phyloP scores from a whole-genome alignment of 2,329 filamentous ascomycete species.

The Emericellopsis cladophorae region DNA sequence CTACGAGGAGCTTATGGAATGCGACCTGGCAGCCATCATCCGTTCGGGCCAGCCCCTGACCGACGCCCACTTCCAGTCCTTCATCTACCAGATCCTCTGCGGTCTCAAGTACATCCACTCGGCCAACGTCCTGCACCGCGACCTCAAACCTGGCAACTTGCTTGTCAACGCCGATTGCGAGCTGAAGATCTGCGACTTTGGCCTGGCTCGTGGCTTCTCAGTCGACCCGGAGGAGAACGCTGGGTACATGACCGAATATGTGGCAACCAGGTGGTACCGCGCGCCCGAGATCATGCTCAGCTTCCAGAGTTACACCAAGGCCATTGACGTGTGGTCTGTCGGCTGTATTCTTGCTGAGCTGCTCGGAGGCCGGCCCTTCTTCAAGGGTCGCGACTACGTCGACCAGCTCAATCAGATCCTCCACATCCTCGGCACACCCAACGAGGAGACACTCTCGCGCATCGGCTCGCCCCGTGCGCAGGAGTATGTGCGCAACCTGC shows the following conservation, averaged over 20 bases:
- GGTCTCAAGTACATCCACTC: constrained; percentile 99
- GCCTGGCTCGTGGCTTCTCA: constrained; percentile 89
- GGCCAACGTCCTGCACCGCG: constrained; percentile 91
- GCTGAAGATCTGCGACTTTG: constrained; percentile 98
- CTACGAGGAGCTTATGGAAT: constrained; percentile 99
- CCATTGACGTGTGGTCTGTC: constrained; percentile 98
- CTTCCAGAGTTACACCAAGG: constrained; percentile 99
- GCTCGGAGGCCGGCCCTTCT: constrained; percentile 91
- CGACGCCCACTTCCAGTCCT: constrained; percentile 98
- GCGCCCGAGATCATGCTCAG: constrained; percentile 98
- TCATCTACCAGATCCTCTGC: constrained; percentile 99
- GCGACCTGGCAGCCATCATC: constrained; percentile 95
- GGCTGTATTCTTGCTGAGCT: constrained; percentile 96
- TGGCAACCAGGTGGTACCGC: constrained; percentile 89
- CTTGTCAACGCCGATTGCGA: constrained; percentile 98
- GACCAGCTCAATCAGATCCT: constrained; percentile 99
- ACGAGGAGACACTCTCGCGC: constrained; percentile 83
- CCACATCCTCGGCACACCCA: constrained; percentile 92
- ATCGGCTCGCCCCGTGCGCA: constrained; percentile 94
- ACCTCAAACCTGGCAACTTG: constrained; percentile 93
- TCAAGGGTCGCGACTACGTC: constrained; percentile 98
- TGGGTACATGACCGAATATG: constrained; percentile 99
- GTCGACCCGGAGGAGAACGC: constrained; percentile 97
- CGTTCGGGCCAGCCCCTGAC: constrained; percentile 93
- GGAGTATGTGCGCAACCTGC: constrained; percentile 95